A percentile compares a stretch with the other conserved stretches of the same genome.
phyloP scores from a whole-genome alignment of 257 asterid species.

The Scutellaria galericulata region DNA sequence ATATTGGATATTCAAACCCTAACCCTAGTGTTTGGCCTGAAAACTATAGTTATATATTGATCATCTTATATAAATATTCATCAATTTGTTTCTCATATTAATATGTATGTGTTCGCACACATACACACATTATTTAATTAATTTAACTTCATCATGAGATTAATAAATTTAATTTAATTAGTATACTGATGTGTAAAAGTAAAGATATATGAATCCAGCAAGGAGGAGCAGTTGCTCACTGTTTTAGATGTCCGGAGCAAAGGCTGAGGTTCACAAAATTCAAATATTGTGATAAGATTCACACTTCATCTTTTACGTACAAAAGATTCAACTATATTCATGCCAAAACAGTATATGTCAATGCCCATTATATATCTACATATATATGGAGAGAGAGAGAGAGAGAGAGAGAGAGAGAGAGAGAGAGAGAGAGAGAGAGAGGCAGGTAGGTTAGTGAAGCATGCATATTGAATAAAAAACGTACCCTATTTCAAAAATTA shows the following conservation, averaged over 20 bases:
- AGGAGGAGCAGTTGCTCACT: slow-evolving; percentile 42
- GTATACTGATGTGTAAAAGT: neutral
- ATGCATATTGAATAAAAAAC: too few species aligned
- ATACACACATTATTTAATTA: neutral
- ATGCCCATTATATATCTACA: slow-evolving; percentile 1
- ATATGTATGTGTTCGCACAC: neutral
- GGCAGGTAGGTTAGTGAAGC: too few species aligned
- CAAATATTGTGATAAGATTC: slow-evolving; percentile 39
- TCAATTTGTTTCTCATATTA: too few species aligned
- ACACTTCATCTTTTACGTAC: slow-evolving; percentile 36
- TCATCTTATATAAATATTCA: neutral
- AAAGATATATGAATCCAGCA: slow-evolving; percentile 42
- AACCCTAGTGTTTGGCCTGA: slow-evolving; percentile 39
- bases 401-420: neutral
- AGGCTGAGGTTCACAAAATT: slow-evolving; percentile 41
- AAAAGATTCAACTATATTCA: slow-evolving; percentile 26
- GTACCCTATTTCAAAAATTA: too few species aligned
- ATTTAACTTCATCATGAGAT: too few species aligned
- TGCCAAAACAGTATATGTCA: slow-evolving; percentile 24
- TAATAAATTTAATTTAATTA: neutral
- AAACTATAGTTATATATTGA: neutral
- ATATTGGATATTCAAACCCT: slow-evolving; percentile 38
- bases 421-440: neutral
- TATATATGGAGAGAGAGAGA: neutral
- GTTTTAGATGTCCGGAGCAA: slow-evolving; percentile 36